Conservation (phyloP, 2,329 filamentous ascomycete species). For the Exophiala lecanii-corni region DNA sequence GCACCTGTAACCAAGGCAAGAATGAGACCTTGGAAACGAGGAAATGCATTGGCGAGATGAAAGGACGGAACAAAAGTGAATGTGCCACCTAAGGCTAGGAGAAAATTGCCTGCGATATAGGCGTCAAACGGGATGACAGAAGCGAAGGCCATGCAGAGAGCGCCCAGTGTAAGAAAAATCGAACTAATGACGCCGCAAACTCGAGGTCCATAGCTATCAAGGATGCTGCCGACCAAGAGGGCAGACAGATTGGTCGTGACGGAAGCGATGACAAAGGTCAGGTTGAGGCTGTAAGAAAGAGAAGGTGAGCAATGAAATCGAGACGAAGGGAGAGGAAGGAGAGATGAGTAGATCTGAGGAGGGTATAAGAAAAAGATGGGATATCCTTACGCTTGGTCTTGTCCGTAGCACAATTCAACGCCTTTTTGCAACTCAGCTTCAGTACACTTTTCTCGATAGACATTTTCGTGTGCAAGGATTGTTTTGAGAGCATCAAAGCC, state of each 20-base stretch:
- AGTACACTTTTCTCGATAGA: conserved; percentile 63
- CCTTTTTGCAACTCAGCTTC: conserved; percentile 44
- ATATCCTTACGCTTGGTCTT: conserved; percentile 48
- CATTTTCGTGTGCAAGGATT: conserved; percentile 67
- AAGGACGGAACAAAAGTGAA: conserved; percentile 79
- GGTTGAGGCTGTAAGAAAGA: conserved; percentile 55
- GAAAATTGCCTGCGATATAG: conserved; percentile 67
- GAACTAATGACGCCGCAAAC: conserved; percentile 67
- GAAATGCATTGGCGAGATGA: conserved; percentile 78
- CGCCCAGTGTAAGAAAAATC: conserved; percentile 61
- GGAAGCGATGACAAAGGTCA: conserved; percentile 88
- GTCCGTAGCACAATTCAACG: conserved; percentile 52
- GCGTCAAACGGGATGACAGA: conserved; percentile 64
- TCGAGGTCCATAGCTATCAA: conserved; percentile 78
- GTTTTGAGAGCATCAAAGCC: conserved; percentile 82
- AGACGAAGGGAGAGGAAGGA: too few species aligned
- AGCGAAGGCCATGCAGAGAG: conserved; percentile 67
- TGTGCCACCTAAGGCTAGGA: conserved; percentile 71
- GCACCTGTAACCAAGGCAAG: conserved; percentile 74
- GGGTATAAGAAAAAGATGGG: too few species aligned
- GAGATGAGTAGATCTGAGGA: too few species aligned
- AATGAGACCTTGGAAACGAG: conserved; percentile 67
- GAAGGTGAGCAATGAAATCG: conserved; percentile 7
- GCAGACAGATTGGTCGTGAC: conserved; percentile 84
- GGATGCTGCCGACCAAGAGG: conserved; percentile 74